phyloP scores from a whole-genome alignment of 352 stramenopile genomes.

The Pythium insidiosum region DNA sequence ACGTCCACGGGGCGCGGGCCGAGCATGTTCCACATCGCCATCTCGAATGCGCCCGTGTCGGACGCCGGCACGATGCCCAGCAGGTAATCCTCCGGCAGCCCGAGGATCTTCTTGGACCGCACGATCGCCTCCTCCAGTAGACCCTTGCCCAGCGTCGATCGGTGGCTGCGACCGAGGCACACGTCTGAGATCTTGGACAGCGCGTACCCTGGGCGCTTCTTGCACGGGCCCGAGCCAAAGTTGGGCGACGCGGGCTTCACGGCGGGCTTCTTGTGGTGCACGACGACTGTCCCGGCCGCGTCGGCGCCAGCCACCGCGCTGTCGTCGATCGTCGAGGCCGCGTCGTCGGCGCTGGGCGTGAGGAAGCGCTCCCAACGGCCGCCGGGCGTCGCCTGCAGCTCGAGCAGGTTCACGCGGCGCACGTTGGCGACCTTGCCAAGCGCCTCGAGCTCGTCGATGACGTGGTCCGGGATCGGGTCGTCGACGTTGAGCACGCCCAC shows the following conservation, averaged over 20 bases:
- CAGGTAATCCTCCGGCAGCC: constrained; percentile 93
- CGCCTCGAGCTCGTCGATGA: constrained; percentile 78
- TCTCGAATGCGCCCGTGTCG: constrained; percentile 98
- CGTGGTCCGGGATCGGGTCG: constrained; percentile 73
- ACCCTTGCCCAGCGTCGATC: constrained; percentile 96
- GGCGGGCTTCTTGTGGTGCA: constrained; percentile 56
- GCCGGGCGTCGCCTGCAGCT: constrained; percentile 45
- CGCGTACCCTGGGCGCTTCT: constrained; percentile 96
- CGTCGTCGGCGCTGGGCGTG: constrained; percentile 18
- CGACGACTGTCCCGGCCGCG: constrained; percentile 25
- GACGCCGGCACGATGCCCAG: constrained; percentile 97
- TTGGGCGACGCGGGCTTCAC: constrained; percentile 85
- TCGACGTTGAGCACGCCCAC: constrained; percentile 88
- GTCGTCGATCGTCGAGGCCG: constrained; percentile 4
- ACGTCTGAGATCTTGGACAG: constrained; percentile 84
- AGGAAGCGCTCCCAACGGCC: constrained; percentile 59
- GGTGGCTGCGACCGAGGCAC: constrained; percentile 92
- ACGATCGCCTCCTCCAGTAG: constrained; percentile 93
- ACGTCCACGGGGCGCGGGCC: constrained; percentile 89
- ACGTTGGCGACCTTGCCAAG: constrained; percentile 77
- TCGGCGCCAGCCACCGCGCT: constrained; percentile 3
- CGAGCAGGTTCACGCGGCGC: constrained; percentile 76
- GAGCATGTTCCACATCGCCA: constrained; percentile 99
- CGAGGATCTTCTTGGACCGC: constrained; percentile 92
- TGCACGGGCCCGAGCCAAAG: constrained; percentile 98